Conservation (phyloP, 805 yeast species). For the Metschnikowia santaceciliae region DNA sequence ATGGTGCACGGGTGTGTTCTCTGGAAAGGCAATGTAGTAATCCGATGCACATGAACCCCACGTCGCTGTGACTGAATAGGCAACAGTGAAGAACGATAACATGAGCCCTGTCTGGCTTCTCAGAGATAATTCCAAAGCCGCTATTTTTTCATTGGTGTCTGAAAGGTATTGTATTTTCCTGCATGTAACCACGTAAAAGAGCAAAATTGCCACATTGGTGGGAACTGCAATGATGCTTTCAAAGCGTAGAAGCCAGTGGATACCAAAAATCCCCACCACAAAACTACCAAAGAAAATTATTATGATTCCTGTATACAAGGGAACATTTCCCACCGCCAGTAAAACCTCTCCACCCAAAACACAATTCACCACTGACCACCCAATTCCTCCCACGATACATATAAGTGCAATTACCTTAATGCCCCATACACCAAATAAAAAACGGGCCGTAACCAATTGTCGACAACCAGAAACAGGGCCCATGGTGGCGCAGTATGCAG, state of each 20-base stretch:
- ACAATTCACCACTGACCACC: conserved; percentile 39
- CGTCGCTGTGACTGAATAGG: conserved; percentile 33
- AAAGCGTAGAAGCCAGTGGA: conserved; percentile 26
- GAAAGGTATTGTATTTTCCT: conserved; percentile 18
- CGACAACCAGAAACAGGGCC: conserved; percentile 38
- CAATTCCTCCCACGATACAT: conserved; percentile 31
- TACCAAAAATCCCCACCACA: conserved; percentile 32
- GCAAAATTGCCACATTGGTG: conserved; percentile 24
- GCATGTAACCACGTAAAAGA: conserved; percentile 31
- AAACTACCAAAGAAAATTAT: conserved; percentile 25
- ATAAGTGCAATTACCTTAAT: conserved; percentile 28
- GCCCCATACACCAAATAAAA: conserved; percentile 36
- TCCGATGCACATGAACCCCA: conserved; percentile 37
- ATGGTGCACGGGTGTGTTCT: conserved; percentile 23
- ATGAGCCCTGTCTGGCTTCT: conserved; percentile 28
- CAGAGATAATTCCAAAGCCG: conserved; percentile 6
- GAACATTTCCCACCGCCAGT: conserved; percentile 12
- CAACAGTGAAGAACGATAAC: conserved; percentile 33
- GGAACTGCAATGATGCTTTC: conserved; percentile 30
- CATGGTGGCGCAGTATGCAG: conserved; percentile 37
- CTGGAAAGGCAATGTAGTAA: conserved; percentile 32
- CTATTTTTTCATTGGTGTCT: conserved; percentile 6
- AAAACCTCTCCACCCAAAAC: conserved; percentile 37
- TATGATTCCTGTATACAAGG: conserved; percentile 13
- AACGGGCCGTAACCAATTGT: conserved; percentile 36